These are phyloP conservation scores for Groenewaldozyma salmanticensis DNA, from an alignment of 805 yeast genomes.

Conservation along the genomic window DNA sequence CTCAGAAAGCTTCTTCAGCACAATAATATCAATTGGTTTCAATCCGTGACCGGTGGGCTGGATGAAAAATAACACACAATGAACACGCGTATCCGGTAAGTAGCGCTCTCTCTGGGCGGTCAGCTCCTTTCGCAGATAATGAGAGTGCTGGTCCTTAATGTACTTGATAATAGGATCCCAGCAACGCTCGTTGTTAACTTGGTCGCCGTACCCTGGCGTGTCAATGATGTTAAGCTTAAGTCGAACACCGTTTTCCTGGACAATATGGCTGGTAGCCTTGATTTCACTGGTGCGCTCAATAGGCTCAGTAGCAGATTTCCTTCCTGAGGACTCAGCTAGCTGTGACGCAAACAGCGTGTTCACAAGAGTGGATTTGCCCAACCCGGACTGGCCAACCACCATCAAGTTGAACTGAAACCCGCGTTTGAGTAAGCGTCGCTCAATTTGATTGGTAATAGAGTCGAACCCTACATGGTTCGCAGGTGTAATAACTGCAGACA, in stretches of 20 bases:
- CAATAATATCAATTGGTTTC: conserved; percentile 70
- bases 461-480: conserved; percentile 86
- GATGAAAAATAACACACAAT: conserved; percentile 83
- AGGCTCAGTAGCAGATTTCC: conserved; percentile 58
- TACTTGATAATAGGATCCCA: conserved; percentile 95
- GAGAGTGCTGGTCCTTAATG: conserved; percentile 90
- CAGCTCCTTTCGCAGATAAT: conserved; percentile 83
- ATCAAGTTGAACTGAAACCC: conserved; percentile 92
- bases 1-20: conserved; percentile 75
- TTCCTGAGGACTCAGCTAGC: conserved; percentile 64
- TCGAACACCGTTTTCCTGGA: conserved; percentile 79
- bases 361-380: conserved; percentile 87
- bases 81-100: conserved; percentile 84
- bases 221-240: conserved; percentile 83
- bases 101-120: conserved; percentile 84
- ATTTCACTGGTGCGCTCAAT: conserved; percentile 82
- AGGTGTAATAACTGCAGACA: conserved; percentile 6
- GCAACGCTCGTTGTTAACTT: conserved; percentile 85
- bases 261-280: conserved; percentile 33
- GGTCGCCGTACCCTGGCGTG: conserved; percentile 98
- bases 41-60: conserved; percentile 86
- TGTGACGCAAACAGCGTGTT: conserved; percentile 85
- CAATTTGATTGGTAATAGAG: conserved; percentile 91
- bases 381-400: conserved; percentile 86
- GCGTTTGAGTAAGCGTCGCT: conserved; percentile 77